Percentiles rank a stretch among this genome's conserved stretches.
phyloP scores from a whole-genome alignment of 106 monocot genomes.

The Ottelia alismoides region DNA sequence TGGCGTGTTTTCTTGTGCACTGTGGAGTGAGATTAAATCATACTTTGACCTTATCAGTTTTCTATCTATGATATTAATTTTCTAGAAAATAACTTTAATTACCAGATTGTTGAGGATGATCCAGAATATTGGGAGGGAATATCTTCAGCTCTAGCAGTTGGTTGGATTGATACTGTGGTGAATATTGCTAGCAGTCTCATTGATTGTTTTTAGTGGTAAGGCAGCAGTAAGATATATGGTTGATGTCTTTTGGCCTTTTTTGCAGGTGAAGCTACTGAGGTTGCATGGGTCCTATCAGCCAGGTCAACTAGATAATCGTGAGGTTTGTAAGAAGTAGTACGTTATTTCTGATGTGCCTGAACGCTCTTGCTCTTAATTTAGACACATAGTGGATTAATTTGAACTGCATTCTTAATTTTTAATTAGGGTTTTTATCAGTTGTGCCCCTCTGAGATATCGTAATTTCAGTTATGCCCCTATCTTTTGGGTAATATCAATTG shows the following conservation, averaged over 20 bases:
- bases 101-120: constrained; percentile 74
- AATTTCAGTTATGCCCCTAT: too few species aligned
- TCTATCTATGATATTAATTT: neutral
- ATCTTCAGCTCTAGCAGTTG: constrained; percentile 59
- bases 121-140: constrained; percentile 75
- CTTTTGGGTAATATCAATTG: too few species aligned
- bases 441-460: too few species aligned
- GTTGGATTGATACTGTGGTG: constrained; percentile 84
- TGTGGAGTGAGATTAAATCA: neutral
- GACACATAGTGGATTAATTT: too few species aligned
- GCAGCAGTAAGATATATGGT: neutral
- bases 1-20: too few species aligned
- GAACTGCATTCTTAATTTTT: too few species aligned
- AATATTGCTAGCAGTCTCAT: constrained; percentile 1
- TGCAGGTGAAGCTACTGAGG: constrained; percentile 74
- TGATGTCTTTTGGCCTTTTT: neutral
- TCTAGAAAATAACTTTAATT: neutral
- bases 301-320: constrained; percentile 63
- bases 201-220: too few species aligned
- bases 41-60: neutral
- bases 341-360: too few species aligned
- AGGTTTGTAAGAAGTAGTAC: too few species aligned
- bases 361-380: too few species aligned
- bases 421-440: too few species aligned
- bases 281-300: constrained; percentile 82